Percentiles rank a stretch among this genome's conserved stretches.
phyloP scores from a whole-genome alignment of 1,284 basidiomycete genomes.

The Anthracocystis setariae region DNA sequence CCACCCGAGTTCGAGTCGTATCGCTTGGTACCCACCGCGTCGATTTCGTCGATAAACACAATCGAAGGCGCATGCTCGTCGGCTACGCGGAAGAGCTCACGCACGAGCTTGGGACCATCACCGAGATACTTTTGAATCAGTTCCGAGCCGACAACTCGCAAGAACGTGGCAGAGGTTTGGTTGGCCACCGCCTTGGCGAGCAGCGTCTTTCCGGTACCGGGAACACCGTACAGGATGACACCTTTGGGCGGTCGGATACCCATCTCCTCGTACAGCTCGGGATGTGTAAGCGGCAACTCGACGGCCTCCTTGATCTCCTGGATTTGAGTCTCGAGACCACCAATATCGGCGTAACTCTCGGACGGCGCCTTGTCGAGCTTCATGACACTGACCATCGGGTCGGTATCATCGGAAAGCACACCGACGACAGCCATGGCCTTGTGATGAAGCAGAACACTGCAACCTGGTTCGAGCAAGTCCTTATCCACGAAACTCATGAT shows the following conservation, averaged over 20 bases:
- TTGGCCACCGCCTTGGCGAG: slow-evolving; percentile 98
- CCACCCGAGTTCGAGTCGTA: slow-evolving; percentile 70
- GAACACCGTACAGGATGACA: slow-evolving; percentile 98
- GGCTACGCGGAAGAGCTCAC: slow-evolving; percentile 70
- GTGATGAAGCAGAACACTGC: slow-evolving; percentile 93
- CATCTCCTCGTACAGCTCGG: slow-evolving; percentile 99
- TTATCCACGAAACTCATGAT: slow-evolving; percentile 99
- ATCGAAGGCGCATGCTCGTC: slow-evolving; percentile 70
- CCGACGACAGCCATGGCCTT: slow-evolving; percentile 95
- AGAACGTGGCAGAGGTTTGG: slow-evolving; percentile 97
- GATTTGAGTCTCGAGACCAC: slow-evolving; percentile 94
- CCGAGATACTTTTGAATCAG: slow-evolving; percentile 99
- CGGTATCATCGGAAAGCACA: slow-evolving; percentile 94
- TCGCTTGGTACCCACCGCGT: slow-evolving; percentile 70
- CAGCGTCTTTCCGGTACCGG: slow-evolving; percentile 97
- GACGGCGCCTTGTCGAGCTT: slow-evolving; percentile 94
- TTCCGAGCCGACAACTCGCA: slow-evolving; percentile 96
- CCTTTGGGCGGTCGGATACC: slow-evolving; percentile 98
- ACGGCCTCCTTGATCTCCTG: slow-evolving; percentile 99
- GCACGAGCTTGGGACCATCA: slow-evolving; percentile 75
- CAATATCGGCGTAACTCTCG: slow-evolving; percentile 98
- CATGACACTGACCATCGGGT: slow-evolving; percentile 98
- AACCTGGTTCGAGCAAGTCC: slow-evolving; percentile 94
- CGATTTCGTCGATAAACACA: slow-evolving; percentile 71
- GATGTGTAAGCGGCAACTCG: slow-evolving; percentile 95